These are phyloP conservation scores for Colletotrichum tropicicola DNA, from an alignment of 2,329 filamentous ascomycete species.

Conservation along the genomic window DNA sequence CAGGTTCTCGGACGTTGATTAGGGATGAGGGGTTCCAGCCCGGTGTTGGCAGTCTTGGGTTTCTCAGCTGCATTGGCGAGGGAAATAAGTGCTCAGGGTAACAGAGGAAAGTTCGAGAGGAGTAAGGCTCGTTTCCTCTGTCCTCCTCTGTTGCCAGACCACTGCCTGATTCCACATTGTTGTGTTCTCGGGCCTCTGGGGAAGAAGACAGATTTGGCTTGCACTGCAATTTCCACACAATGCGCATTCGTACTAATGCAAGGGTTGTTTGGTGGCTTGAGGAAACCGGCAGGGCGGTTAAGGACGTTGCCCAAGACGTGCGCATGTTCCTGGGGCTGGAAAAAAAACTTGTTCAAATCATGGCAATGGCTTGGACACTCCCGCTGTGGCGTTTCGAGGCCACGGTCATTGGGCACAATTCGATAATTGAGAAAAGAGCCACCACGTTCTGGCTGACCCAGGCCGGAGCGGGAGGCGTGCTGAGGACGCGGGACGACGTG, in stretches of 20 bases:
- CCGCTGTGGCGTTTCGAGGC: neutral
- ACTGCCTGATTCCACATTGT: too few species aligned
- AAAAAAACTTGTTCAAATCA: neutral
- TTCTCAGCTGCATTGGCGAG: neutral
- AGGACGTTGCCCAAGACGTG: neutral
- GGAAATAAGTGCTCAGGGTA: neutral
- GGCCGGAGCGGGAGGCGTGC: neutral
- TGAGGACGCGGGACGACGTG: neutral
- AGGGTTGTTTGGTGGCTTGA: constrained; percentile 1
- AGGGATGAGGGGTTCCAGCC: neutral
- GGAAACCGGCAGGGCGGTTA: neutral
- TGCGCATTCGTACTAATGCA: neutral
- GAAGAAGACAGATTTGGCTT: neutral
- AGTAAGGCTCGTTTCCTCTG: neutral
- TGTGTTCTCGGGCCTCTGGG: neutral
- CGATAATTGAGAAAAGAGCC: neutral
- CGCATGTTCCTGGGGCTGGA: neutral
- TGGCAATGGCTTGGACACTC: neutral
- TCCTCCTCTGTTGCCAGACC: neutral
- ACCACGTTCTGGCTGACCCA: neutral
- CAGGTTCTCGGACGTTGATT: constrained; percentile 1
- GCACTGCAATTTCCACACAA: constrained; percentile 11
- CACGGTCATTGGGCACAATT: neutral
- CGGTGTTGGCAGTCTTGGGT: constrained; percentile 8
- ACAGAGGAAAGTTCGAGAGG: neutral